Evolutionary conservation across 345 rosid genomes (phyloP).

Genomic region (Pistacia integerrima): DNA sequence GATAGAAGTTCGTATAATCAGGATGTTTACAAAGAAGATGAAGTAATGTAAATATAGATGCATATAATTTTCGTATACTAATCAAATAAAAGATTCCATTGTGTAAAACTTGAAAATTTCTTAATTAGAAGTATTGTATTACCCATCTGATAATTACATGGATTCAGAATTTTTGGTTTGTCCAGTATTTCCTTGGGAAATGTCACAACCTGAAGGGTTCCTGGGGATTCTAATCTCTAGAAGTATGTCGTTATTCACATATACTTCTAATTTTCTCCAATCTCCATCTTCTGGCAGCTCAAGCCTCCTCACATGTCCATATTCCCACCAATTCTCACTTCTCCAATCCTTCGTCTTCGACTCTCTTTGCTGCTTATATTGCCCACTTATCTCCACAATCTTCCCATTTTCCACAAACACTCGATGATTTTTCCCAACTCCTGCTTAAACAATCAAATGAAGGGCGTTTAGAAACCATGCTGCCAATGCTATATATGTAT

Average conservation of each 20-base stretch:
- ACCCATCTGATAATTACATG: not conserved
- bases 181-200: slow-evolving; percentile 18
- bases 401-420: slow-evolving; percentile 63
- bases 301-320: slow-evolving; percentile 77
- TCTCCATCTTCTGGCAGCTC: slow-evolving; percentile 86
- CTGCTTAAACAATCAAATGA: slow-evolving; percentile 37
- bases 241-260: slow-evolving; percentile 37
- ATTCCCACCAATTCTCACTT: slow-evolving; percentile 81
- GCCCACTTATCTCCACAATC: slow-evolving; percentile 77
- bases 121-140: not conserved
- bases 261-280: slow-evolving; percentile 51
- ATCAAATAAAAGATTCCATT: slow-evolving; percentile 1
- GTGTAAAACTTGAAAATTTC: not conserved
- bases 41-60: not conserved
- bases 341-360: slow-evolving; percentile 67
- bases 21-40: no score
- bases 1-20: no score
- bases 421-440: slow-evolving; percentile 44
- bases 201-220: slow-evolving; percentile 16
- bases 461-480: not conserved
- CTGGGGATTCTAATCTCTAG: slow-evolving; percentile 72
- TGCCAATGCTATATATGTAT: no score
- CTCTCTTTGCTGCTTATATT: slow-evolving; percentile 54
- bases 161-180: slow-evolving; percentile 7
- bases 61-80: not conserved